A percentile compares a stretch with the other conserved stretches of the same genome.
Evolutionary conservation across 805 yeast genomes (phyloP).

Genomic region (Priceomyces carsonii): DNA sequence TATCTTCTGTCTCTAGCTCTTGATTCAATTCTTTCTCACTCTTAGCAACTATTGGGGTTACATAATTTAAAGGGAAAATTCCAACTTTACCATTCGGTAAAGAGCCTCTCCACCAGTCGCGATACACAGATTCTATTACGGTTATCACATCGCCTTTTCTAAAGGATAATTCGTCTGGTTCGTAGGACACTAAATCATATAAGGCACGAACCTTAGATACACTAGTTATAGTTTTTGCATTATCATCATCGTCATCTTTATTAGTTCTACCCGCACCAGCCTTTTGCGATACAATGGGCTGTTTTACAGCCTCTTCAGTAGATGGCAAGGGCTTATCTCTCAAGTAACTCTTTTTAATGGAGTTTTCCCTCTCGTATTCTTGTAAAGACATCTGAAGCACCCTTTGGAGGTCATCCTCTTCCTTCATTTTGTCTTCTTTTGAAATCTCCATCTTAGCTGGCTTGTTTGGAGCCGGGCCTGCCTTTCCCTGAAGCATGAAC

Average conservation of each 20-base stretch:
- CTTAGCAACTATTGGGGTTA: constrained; percentile 71
- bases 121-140: constrained; percentile 82
- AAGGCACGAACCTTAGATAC: constrained; percentile 78
- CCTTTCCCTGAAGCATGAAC: constrained; percentile 17
- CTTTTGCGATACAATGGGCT: constrained; percentile 2
- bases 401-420: constrained; percentile 78
- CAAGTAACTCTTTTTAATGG: constrained; percentile 23
- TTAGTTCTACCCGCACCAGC: neutral
- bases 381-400: constrained; percentile 73
- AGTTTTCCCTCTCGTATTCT: constrained; percentile 51
- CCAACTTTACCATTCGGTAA: constrained; percentile 74
- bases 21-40: constrained; percentile 57
- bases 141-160: constrained; percentile 84
- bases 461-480: constrained; percentile 44
- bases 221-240: constrained; percentile 39
- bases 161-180: constrained; percentile 86
- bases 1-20: constrained; percentile 51
- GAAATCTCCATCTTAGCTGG: constrained; percentile 58
- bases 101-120: constrained; percentile 96
- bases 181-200: constrained; percentile 75
- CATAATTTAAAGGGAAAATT: constrained; percentile 90
- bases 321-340: constrained; percentile 39
- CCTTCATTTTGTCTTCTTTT: constrained; percentile 49
- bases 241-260: constrained; percentile 15
- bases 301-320: constrained; percentile 7